A percentile compares a stretch with the other conserved stretches of the same genome.
phyloP scores from a whole-genome alignment of 2,329 filamentous ascomycete genomes.

The Cytospora mali region DNA sequence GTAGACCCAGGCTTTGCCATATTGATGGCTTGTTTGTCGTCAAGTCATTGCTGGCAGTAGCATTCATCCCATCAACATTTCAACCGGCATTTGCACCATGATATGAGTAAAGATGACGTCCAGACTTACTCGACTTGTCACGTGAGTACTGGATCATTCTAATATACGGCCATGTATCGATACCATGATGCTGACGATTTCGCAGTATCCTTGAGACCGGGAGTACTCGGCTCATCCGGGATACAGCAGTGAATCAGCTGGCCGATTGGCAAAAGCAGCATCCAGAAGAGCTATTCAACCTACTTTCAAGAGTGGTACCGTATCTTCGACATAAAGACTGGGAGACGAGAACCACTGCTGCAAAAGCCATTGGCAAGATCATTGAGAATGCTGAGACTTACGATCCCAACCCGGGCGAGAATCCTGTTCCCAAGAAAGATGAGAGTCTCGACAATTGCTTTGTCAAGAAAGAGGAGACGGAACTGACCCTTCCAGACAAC shows the following conservation, averaged over 20 bases:
- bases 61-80: constrained; percentile 4
- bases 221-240: constrained; percentile 92
- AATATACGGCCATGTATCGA: neutral
- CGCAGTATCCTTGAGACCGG: constrained; percentile 91
- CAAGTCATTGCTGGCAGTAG: constrained; percentile 24
- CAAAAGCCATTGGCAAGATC: constrained; percentile 92
- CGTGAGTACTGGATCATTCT: constrained; percentile 59
- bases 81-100: constrained; percentile 28
- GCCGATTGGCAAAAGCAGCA: constrained; percentile 98
- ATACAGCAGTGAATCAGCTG: constrained; percentile 94
- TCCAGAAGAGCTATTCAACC: constrained; percentile 94
- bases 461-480: constrained; percentile 49
- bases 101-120: constrained; percentile 57
- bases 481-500: constrained; percentile 48
- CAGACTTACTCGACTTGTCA: constrained; percentile 82
- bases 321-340: constrained; percentile 94
- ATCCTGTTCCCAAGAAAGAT: constrained; percentile 48
- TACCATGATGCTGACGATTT: constrained; percentile 21
- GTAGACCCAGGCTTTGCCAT: constrained; percentile 10
- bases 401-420: constrained; percentile 82
- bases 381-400: constrained; percentile 85
- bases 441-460: constrained; percentile 45
- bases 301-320: constrained; percentile 90
- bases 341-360: constrained; percentile 92
- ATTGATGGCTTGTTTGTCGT: constrained; percentile 26